Evolutionary conservation across 441 rosid genomes (phyloP).

Genomic region (Mallotus repandus): DNA sequence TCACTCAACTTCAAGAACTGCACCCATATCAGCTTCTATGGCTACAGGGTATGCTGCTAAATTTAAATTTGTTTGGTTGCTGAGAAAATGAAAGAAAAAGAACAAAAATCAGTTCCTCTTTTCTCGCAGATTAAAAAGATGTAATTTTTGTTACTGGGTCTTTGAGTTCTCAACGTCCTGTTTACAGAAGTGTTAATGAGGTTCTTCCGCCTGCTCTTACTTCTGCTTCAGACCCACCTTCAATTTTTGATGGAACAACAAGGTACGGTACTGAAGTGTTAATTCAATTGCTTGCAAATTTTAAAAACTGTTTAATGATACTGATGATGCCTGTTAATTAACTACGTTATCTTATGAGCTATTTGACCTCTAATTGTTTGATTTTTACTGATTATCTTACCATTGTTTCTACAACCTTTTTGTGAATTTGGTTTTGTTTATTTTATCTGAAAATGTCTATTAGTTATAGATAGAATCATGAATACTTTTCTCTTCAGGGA

Average conservation of each 20-base stretch:
- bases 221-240: conserved; percentile 60
- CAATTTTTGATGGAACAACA: conserved; percentile 68
- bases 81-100: background rate
- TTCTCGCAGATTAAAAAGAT: background rate
- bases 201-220: conserved; percentile 58
- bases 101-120: background rate
- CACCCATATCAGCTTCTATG: conserved; percentile 20
- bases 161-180: background rate
- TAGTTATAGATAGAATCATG: background rate
- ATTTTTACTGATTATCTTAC: background rate
- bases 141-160: background rate
- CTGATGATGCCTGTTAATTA: background rate
- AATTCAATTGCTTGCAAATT: background rate
- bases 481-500: background rate
- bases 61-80: background rate
- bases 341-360: background rate
- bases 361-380: background rate
- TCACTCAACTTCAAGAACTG: background rate
- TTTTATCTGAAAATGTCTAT: background rate
- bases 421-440: background rate
- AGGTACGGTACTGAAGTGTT: conserved; percentile 37
- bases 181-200: conserved; percentile 21
- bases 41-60: conserved; percentile 21
- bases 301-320: background rate
- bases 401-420: background rate